Evolutionary conservation across 116 monocot species (phyloP).

Genomic region (Papilionanthe hybrid): DNA sequence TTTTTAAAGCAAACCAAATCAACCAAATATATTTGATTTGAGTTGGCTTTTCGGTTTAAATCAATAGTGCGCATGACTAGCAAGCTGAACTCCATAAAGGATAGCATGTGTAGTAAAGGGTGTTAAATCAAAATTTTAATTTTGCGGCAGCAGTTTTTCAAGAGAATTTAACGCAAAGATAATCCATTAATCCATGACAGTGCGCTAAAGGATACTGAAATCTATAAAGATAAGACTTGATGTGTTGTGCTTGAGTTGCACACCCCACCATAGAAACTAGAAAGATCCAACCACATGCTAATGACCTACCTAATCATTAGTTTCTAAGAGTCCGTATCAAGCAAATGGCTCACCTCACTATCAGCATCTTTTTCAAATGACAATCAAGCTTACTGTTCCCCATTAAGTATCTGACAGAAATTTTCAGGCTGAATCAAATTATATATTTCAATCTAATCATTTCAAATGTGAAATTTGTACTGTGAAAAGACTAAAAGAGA

Average conservation of each 20-base stretch:
- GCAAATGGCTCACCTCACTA: background rate
- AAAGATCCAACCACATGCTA: slow-evolving; percentile 20
- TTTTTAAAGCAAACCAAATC: too few relatives aligned
- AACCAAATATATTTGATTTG: too few relatives aligned
- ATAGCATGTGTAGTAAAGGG: too few relatives aligned
- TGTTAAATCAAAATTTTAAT: background rate
- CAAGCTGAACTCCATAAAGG: too few relatives aligned
- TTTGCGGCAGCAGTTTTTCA: slow-evolving; percentile 2
- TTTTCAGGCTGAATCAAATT: background rate
- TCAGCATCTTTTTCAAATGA: background rate
- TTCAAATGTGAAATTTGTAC: background rate
- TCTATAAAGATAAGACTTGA: slow-evolving; percentile 24
- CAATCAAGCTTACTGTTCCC: background rate
- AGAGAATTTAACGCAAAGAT: slow-evolving; percentile 6
- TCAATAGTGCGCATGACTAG: too few relatives aligned
- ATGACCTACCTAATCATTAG: slow-evolving; percentile 17
- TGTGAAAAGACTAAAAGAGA: background rate
- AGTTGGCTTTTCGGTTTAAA: too few relatives aligned
- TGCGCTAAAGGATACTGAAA: slow-evolving; percentile 22
- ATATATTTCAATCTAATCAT: background rate
- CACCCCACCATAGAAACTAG: slow-evolving; percentile 14
- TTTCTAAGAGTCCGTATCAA: background rate
- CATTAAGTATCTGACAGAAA: background rate
- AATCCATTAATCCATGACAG: slow-evolving; percentile 7
- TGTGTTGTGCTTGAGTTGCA: slow-evolving; percentile 2